Evolutionary conservation across 2,329 filamentous ascomycete species (phyloP).

Genomic region (Leptographium wingfieldii): DNA sequence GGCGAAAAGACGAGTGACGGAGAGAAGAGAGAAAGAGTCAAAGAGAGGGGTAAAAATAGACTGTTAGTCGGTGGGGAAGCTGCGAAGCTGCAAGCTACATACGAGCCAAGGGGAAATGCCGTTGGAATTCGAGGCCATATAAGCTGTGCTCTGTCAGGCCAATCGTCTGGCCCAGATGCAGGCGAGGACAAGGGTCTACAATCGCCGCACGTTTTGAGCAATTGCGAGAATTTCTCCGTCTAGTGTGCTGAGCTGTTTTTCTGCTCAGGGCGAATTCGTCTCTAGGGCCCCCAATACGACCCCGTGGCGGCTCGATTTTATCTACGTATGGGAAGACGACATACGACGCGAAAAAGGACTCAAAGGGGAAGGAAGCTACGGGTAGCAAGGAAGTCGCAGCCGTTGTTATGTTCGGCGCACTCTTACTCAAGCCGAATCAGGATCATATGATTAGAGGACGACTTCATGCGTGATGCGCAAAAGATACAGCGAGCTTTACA

Average conservation of each 20-base stretch:
- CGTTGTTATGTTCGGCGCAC: neutral
- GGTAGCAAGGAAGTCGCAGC: neutral
- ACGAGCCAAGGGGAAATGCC: neutral
- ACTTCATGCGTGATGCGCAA: neutral
- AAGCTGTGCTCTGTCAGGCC: neutral
- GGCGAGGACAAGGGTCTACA: neutral
- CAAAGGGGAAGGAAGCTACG: neutral
- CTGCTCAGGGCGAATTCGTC: neutral
- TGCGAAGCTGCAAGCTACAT: neutral
- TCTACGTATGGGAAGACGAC: neutral
- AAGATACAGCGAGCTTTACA: neutral
- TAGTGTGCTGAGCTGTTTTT: neutral
- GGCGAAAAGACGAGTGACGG: neutral
- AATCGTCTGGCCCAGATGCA: neutral
- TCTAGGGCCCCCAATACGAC: neutral
- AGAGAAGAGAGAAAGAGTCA: neutral
- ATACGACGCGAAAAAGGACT: neutral
- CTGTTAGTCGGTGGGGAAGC: neutral
- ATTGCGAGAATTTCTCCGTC: slow-evolving; percentile 12
- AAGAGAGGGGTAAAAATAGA: slow-evolving; percentile 1
- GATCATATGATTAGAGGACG: neutral
- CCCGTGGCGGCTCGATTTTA: neutral
- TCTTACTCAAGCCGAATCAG: neutral
- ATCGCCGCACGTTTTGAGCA: neutral
- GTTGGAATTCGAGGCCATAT: neutral